phyloP scores from a whole-genome alignment of 2,329 filamentous ascomycete species.

The Didymellaceae sp. region DNA sequence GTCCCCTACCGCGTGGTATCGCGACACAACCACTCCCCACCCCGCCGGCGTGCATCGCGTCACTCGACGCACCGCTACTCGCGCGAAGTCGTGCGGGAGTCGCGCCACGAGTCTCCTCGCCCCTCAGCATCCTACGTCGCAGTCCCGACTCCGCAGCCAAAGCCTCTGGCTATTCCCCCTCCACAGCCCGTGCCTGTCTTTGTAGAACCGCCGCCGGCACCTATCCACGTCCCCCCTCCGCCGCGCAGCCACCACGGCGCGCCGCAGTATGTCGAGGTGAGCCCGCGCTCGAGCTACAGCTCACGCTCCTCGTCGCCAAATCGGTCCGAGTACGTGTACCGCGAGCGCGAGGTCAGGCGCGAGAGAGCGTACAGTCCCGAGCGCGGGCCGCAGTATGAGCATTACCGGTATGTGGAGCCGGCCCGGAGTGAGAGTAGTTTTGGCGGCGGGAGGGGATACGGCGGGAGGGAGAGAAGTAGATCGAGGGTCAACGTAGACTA shows the following conservation, averaged over 20 bases:
- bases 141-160: constrained; percentile 36
- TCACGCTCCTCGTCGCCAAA: constrained; percentile 39
- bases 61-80: constrained; percentile 37
- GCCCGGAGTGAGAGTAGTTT: constrained; percentile 40
- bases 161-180: constrained; percentile 45
- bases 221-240: constrained; percentile 25
- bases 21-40: constrained; percentile 37
- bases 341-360: constrained; percentile 53
- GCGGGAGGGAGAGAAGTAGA: constrained; percentile 34
- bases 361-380: constrained; percentile 46
- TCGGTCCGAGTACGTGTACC: constrained; percentile 51
- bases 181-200: constrained; percentile 52
- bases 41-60: constrained; percentile 36
- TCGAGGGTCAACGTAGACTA: constrained; percentile 36
- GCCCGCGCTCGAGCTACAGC: constrained; percentile 44
- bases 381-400: constrained; percentile 51
- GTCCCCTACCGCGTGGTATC: constrained; percentile 48
- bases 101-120: constrained; percentile 25
- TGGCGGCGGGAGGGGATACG: constrained; percentile 35
- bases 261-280: constrained; percentile 55
- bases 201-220: constrained; percentile 43
- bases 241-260: constrained; percentile 21
- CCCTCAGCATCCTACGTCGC: constrained; percentile 41
- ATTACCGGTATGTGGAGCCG: constrained; percentile 55
- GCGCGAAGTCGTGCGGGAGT: constrained; percentile 41